Percentiles rank a stretch among this genome's conserved stretches.
Evolutionary conservation across 768 basidiomycete species (phyloP).

Genomic region (Russula virescens): DNA sequence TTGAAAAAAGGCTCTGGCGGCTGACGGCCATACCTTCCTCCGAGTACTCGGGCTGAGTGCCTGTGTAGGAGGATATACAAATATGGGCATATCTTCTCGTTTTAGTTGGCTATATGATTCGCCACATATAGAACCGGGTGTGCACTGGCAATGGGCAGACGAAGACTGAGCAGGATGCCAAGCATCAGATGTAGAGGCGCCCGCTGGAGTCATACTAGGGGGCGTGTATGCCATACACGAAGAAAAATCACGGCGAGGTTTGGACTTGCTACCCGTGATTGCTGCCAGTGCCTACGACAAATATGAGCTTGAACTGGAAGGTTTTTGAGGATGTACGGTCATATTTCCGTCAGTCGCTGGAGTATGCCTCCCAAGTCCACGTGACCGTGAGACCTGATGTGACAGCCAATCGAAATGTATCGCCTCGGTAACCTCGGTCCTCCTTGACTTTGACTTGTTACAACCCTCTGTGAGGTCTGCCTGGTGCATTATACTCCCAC

Average conservation of each 20-base stretch:
- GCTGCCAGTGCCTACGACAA: background rate
- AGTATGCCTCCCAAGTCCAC: background rate
- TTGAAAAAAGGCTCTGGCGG: conserved; percentile 7
- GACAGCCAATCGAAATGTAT: background rate
- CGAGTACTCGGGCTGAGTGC: background rate
- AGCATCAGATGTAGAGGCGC: background rate
- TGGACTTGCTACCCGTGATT: background rate
- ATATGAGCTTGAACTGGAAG: background rate
- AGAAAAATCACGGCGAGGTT: background rate
- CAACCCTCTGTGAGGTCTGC: conserved; percentile 24
- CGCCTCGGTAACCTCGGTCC: conserved; percentile 1
- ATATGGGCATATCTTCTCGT: background rate
- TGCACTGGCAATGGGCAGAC: too few species aligned
- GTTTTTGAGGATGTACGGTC: background rate
- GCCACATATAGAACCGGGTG: background rate
- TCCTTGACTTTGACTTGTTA: background rate
- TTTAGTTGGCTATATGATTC: background rate
- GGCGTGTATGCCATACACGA: background rate
- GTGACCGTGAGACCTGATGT: conserved; percentile 12
- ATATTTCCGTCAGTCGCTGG: background rate
- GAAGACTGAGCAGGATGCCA: background rate
- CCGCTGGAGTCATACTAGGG: background rate
- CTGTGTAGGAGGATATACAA: background rate
- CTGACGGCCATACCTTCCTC: conserved; percentile 1
- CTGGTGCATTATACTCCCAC: conserved; percentile 18